phyloP scores from a whole-genome alignment of 768 basidiomycete genomes.

The Amanita jacksonii region DNA sequence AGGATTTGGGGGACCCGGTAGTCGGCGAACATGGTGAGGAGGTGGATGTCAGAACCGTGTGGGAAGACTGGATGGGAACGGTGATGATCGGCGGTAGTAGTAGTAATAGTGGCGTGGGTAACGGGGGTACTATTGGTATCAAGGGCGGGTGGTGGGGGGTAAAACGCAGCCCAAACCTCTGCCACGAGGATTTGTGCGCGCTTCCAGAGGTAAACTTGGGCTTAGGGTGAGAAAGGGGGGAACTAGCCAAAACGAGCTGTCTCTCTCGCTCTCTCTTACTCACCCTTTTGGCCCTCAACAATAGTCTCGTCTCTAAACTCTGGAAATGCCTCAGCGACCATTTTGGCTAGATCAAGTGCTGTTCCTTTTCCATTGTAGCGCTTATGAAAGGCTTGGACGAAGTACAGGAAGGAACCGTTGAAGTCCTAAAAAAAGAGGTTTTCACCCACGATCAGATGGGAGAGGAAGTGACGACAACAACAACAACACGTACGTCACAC shows the following conservation, averaged over 20 bases:
- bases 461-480: not conserved
- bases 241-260: no score
- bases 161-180: constrained; percentile 89
- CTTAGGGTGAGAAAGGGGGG: no score
- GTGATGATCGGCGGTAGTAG: constrained; percentile 29
- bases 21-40: constrained; percentile 91
- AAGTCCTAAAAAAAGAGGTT: constrained; percentile 34
- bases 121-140: no score
- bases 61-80: constrained; percentile 78
- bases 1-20: constrained; percentile 88
- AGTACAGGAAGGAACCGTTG: constrained; percentile 60
- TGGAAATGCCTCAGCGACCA: constrained; percentile 62
- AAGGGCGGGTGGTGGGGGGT: no score
- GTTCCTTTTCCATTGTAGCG: constrained; percentile 47
- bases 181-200: constrained; percentile 87
- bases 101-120: no score
- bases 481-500: constrained; percentile 41
- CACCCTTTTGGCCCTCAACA: constrained; percentile 53
- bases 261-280: no score
- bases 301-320: constrained; percentile 64
- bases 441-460: constrained; percentile 2
- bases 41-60: constrained; percentile 48
- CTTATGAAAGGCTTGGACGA: constrained; percentile 52
- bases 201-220: constrained; percentile 88
- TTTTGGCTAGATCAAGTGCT: constrained; percentile 62